Base-by-base conservation (phyloP, 148 eudicot genomes). In the Diospyros lotus region DNA sequence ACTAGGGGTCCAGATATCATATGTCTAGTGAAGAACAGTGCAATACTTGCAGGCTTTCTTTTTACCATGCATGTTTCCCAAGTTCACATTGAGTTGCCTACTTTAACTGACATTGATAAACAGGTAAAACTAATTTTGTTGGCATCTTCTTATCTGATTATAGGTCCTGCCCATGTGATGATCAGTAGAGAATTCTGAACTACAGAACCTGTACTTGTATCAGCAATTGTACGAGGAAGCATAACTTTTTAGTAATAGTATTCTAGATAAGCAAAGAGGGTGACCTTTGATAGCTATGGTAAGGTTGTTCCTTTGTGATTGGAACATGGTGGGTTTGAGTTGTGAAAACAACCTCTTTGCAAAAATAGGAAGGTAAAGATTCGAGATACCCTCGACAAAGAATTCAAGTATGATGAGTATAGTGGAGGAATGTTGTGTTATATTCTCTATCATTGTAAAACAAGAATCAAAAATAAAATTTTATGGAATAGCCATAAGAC, bases 21-120 rank as follows among this genome's bases (percentile, higher is more conserved):
- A 61, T 88, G 92, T 73, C 80, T 80, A 69, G 86, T 88, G 72
- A 88, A 88, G 69, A 88, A 86, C 72, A 84, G 71, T 12, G 92
- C 89, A 55, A 84, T 84, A 12, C 78, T 88, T 71, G 68, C 81
- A 18, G 92, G 92, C 39, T 73, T 68, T 50, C 72, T 82, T 74
- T 77, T 84, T 62, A 88, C 80, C 69, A 71, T 88, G 79, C 92
- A 88, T 77, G 77, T 81, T 68, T 86, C 92, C 13, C 86, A 85
- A 83, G 88, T 83, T 59, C 87, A 79, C 41, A 79, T 84, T 61
- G 72, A 88, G 75, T 76, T 80, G 79, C 88, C 92, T 44, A 88
- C 92, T 71, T 78, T 88, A 28, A 80, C 88, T 17, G 88, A 86
- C 45, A 9, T 59, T 12, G 92, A 88, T 62, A 86, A 77, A 77